Conservation (phyloP, 2,329 filamentous ascomycete species). For the Rhinocladiella mackenziei region DNA sequence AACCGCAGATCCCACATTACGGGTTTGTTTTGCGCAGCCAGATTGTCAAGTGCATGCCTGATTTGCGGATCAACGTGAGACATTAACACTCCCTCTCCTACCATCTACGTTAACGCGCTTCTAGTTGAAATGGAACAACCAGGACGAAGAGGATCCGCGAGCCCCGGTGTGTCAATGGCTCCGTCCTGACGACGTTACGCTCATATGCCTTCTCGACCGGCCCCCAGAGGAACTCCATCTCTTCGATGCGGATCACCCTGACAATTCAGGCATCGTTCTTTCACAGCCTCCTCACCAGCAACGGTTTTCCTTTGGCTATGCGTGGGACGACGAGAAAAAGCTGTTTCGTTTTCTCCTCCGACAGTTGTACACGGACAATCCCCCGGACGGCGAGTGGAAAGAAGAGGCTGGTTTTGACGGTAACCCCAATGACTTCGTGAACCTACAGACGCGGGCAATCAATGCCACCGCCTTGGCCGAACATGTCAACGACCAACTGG, state of each 20-base stretch:
- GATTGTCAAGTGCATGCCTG: not conserved
- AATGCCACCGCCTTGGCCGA: not conserved
- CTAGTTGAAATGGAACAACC: not conserved
- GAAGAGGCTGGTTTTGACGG: no score
- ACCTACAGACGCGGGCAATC: not conserved
- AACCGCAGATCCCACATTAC: not conserved
- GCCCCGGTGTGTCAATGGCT: not conserved
- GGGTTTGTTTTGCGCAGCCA: not conserved
- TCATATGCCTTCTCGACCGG: not conserved
- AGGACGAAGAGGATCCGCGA: not conserved
- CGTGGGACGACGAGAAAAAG: not conserved
- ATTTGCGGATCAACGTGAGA: not conserved
- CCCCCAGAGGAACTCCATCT: not conserved
- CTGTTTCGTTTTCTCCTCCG: no score
- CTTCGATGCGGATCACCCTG: no score
- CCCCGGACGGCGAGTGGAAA: no score
- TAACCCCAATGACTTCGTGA: no score
- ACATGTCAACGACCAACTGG: not conserved
- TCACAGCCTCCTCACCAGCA: conserved; percentile 6
- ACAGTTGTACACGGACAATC: no score
- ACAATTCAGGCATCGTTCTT: not conserved
- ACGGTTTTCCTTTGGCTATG: not conserved
- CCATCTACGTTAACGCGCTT: no score
- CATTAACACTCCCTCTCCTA: no score
- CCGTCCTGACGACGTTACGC: not conserved